Percentiles rank a stretch among this genome's conserved stretches.
phyloP scores from a whole-genome alignment of 805 yeast genomes.

The Lipomyces mesembrius region DNA sequence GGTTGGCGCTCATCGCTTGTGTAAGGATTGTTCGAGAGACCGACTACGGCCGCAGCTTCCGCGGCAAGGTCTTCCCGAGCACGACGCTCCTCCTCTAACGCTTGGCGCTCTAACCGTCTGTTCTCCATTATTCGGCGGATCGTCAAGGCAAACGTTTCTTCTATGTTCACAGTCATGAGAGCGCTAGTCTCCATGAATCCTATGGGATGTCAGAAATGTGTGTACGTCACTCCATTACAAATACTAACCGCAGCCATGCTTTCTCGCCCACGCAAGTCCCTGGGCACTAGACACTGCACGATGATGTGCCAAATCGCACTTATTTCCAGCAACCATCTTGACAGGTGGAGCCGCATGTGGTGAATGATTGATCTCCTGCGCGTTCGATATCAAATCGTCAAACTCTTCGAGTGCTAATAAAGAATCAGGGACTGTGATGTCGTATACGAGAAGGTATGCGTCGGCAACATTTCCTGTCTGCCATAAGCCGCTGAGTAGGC shows the following conservation, averaged over 20 bases:
- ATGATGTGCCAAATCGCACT: conserved; percentile 62
- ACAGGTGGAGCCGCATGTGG: conserved; percentile 58
- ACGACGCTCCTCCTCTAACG: conserved; percentile 19
- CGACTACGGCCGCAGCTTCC: conserved; percentile 20
- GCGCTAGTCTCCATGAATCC: conserved; percentile 90
- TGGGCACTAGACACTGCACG: conserved; percentile 62
- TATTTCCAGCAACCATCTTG: conserved; percentile 70
- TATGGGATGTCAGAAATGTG: conserved; percentile 41
- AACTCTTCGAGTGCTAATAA: conserved; percentile 44
- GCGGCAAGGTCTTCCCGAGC: conserved; percentile 20
- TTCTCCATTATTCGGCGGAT: conserved; percentile 50
- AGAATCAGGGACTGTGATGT: conserved; percentile 43
- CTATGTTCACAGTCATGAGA: conserved; percentile 82
- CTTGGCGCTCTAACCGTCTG: conserved; percentile 13
- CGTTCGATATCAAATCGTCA: conserved; percentile 57
- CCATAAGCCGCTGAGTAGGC: conserved; percentile 49
- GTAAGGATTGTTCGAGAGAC: conserved; percentile 5
- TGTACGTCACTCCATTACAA: background rate
- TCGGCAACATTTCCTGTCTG: conserved; percentile 43
- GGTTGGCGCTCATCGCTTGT: background rate
- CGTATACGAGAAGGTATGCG: conserved; percentile 46
- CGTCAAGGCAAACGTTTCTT: conserved; percentile 69
- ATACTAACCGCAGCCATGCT: conserved; percentile 48
- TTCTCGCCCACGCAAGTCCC: conserved; percentile 61
- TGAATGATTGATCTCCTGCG: conserved; percentile 62